Evolutionary conservation across 768 basidiomycete species (phyloP), one percentile per base, ranked within the genome.

Genomic region (Rhodotorula graminis): DNA sequence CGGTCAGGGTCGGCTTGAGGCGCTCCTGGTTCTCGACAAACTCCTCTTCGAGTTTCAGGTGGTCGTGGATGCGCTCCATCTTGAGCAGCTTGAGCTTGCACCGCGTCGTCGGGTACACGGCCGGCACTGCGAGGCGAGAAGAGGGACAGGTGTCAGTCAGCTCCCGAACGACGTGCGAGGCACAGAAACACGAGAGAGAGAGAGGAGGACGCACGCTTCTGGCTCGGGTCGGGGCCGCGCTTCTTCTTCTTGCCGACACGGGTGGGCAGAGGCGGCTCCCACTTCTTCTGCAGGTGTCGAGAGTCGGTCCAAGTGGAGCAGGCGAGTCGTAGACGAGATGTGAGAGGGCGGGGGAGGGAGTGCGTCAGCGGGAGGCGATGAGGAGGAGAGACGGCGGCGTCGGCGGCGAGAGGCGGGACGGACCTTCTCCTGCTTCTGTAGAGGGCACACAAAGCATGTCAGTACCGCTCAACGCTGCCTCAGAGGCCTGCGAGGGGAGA

Each of bases 21-120:
- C 90, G 87, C 80, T 94, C 93, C 81, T 95, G 93, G 78, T 94
- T 95, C 82, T 87, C 86, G 69, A 95, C 88, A 77, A 93, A 95
- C 82, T 95, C 93, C 80, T 95, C 91, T 73, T 98, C 96, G 74
- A 99, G 85, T 49, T 97, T 84, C 64, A 99, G 83, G 81, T 97
- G 97, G 81, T 99, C 96, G 83, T 99, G 96, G 83, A 97, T 96
- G 72, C 96, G 90, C 81, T 99, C 95, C 85, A 89, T 86, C 86
- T 98, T 98, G 71, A 98, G 87, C 67, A 98, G 86, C 79, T 92
- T 92, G 64, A 99, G 87, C 71, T 91, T 89, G 84, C 95, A 99
- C 67, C 96, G 89, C 29, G 93, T 96, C 40, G 91, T 95, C 16
- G 96, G 96, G 81, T 85, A 93, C 14, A 99, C 90, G 19, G 93